phyloP scores from a whole-genome alignment of 805 yeast species.

The Candida parachauliodes region DNA sequence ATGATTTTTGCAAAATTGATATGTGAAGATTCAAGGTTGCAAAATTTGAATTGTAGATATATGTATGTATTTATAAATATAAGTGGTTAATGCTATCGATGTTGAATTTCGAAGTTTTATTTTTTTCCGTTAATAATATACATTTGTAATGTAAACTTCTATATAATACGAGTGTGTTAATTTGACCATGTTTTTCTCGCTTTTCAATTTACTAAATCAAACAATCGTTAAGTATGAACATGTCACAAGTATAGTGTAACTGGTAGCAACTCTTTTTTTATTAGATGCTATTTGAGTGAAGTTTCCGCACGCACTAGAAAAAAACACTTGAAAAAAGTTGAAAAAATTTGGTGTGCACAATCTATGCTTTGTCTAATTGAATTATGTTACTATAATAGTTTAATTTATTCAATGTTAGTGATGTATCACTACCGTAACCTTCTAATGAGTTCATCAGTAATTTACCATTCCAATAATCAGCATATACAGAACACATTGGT shows the following conservation, averaged over 20 bases:
- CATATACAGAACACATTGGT: conserved; percentile 89
- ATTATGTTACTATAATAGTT: conserved; percentile 63
- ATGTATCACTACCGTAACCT: conserved; percentile 91
- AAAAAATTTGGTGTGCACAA: not conserved
- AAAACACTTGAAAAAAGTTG: not conserved
- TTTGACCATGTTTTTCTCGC: not conserved
- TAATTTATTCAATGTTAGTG: conserved; percentile 71
- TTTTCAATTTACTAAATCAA: not conserved
- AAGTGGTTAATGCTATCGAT: too few relatives aligned
- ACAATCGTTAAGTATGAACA: conserved; percentile 4
- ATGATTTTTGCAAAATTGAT: conserved; percentile 14
- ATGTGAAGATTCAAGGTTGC: too few relatives aligned
- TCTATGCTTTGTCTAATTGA: conserved; percentile 68
- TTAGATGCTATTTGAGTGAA: not conserved
- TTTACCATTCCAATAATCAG: conserved; percentile 96
- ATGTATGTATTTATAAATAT: too few relatives aligned
- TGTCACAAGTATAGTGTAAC: too few relatives aligned
- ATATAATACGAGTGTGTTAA: not conserved
- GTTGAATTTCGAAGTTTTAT: too few relatives aligned
- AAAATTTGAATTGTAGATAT: too few relatives aligned
- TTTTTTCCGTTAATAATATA: too few relatives aligned
- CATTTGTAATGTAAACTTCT: too few relatives aligned
- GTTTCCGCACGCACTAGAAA: not conserved
- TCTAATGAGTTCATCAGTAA: conserved; percentile 77
- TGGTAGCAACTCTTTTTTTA: not conserved